Base-by-base conservation (phyloP, 2,329 filamentous ascomycete species). In the Colletotrichum cereale region DNA sequence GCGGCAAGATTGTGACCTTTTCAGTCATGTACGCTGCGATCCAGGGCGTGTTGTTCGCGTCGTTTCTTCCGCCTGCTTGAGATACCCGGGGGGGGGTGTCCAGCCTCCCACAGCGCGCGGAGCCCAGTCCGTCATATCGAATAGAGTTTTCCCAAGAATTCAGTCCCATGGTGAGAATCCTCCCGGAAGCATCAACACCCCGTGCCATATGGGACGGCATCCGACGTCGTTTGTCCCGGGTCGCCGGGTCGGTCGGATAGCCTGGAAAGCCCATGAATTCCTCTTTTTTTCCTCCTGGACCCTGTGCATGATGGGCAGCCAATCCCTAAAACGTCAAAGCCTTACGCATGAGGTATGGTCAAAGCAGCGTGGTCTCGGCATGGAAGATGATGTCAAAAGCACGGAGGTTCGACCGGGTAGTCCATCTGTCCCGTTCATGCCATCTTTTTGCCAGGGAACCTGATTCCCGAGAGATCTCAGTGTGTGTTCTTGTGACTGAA, bases 1-100 rank as follows among this genome's bases (percentile, higher is more conserved):
- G 80, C 0, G 76, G 78, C 24, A 78, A 76, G 61, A 79, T 90
- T 21, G 85, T 93, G 55, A 83, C 89, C 62, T 93, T 90, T 75
- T 93, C 96, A 86, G 85, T 95, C 65, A 87, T 95, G 81, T 99
- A 99, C 83, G 93, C 90, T 3, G 80, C 93, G 42, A 88, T 98
- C 53, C 96, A 99, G 79, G 94, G 89, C 0, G 92, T 89, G 10
- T 83, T 99, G 52, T 99, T 94, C 84, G 92, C 95, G 5, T 95
- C 91, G 4, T 99, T 99, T 80, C 86, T 99, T 60, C 96, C 96
- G 6, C 96, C 96, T 52, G 96, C 96, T 29, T 71, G 57, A 62
- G 68, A 56, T 50, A 62, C 68, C 68, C 57, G 24, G 34, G n/a
- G 5, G 36, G 64, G n/a, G 5, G 36, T 55, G 55, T 36, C 31